Conservation (phyloP, 306 rosid species). For the Dalbergia cochinchinensis region DNA sequence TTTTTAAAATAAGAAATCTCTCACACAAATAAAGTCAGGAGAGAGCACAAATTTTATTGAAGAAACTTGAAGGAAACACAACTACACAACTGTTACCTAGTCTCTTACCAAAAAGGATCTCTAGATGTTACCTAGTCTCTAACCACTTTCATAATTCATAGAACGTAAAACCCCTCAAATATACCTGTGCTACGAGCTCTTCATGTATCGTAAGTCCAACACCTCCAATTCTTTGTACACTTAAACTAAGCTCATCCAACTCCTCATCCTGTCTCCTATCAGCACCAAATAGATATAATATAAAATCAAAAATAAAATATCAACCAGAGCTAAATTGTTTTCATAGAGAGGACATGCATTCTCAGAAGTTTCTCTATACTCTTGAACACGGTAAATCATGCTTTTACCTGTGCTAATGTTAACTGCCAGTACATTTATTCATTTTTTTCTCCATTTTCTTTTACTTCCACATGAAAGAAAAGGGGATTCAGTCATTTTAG, state of each 20-base stretch:
- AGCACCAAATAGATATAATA: slow-evolving; percentile 45
- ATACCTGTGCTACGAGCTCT: slow-evolving; percentile 90
- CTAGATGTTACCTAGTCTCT: slow-evolving; percentile 4
- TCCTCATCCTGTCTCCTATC: slow-evolving; percentile 93
- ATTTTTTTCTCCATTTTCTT: slow-evolving; percentile 16
- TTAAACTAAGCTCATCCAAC: slow-evolving; percentile 91
- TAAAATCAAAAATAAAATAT: slow-evolving; percentile 30
- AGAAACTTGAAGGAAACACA: slow-evolving; percentile 29
- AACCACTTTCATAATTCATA: background rate
- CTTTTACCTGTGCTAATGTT: slow-evolving; percentile 12
- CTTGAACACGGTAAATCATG: slow-evolving; percentile 21
- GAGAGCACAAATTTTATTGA: slow-evolving; percentile 28
- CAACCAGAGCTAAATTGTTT: slow-evolving; percentile 29
- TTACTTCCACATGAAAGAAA: slow-evolving; percentile 35
- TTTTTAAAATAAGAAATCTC: slow-evolving; percentile 24
- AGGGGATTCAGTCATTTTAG: slow-evolving; percentile 24
- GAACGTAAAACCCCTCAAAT: slow-evolving; percentile 30
- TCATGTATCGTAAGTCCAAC: slow-evolving; percentile 98
- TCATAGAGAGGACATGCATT: slow-evolving; percentile 25
- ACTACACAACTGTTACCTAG: slow-evolving; percentile 1
- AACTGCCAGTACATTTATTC: background rate
- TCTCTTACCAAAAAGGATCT: background rate
- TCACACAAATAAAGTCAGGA: slow-evolving; percentile 5
- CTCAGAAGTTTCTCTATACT: background rate
- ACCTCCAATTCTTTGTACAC: slow-evolving; percentile 94